Percentiles rank a stretch among this genome's conserved stretches.
Evolutionary conservation across 441 rosid species (phyloP).

Genomic region (Jatropha podagrica): DNA sequence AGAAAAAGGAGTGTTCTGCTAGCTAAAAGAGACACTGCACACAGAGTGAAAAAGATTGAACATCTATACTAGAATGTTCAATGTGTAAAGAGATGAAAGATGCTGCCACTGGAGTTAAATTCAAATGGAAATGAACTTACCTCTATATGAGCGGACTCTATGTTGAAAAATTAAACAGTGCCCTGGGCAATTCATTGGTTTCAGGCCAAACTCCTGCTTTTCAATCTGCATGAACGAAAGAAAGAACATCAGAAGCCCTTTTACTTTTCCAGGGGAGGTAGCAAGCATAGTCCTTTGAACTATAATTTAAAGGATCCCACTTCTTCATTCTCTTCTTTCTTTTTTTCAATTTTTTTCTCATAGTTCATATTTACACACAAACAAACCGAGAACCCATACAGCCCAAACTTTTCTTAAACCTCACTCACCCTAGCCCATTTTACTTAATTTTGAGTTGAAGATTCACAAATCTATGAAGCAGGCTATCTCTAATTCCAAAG

Average conservation of each 20-base stretch:
- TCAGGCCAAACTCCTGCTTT: slow-evolving; percentile 93
- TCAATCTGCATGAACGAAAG: slow-evolving; percentile 59
- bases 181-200: slow-evolving; percentile 99
- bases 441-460: not conserved
- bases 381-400: not conserved
- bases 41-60: not conserved
- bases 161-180: slow-evolving; percentile 97
- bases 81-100: not conserved
- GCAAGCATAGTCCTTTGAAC: not conserved
- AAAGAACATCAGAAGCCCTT: slow-evolving; percentile 8
- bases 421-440: not conserved
- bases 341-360: not conserved
- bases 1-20: not conserved
- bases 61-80: not conserved
- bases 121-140: slow-evolving; percentile 33
- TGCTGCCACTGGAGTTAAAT: not conserved
- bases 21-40: not conserved
- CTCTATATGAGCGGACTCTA: slow-evolving; percentile 92
- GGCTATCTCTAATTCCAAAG: not conserved
- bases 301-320: too few relatives aligned
- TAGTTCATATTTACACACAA: not conserved
- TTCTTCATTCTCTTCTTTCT: not conserved
- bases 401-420: not conserved
- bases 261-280: not conserved
- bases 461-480: not conserved